phyloP scores from a whole-genome alignment of 1,284 basidiomycete genomes.

The Rhodotorula sp. region DNA sequence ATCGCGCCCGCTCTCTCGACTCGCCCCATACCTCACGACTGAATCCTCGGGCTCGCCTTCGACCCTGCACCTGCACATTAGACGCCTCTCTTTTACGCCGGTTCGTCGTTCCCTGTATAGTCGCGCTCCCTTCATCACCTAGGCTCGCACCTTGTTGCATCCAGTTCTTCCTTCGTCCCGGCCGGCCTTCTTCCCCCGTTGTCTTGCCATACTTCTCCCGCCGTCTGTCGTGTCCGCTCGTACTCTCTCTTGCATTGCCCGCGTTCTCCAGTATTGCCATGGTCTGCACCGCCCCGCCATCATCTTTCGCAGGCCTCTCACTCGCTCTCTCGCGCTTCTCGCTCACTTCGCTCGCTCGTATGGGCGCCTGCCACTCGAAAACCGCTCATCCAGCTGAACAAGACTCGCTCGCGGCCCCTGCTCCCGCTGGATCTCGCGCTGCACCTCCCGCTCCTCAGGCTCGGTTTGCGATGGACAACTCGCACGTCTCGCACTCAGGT shows the following conservation, averaged over 20 bases:
- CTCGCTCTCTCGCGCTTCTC: not conserved
- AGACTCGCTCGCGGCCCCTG: not conserved
- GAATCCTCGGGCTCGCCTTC: too few species aligned
- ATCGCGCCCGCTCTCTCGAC: not conserved
- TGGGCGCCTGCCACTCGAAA: conserved; percentile 19
- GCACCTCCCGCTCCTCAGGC: not conserved
- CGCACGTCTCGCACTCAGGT: not conserved
- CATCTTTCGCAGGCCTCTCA: not conserved
- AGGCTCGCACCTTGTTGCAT: too few species aligned
- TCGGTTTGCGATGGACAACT: not conserved
- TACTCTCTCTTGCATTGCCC: too few species aligned
- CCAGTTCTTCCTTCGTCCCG: too few species aligned
- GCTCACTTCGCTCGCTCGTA: not conserved
- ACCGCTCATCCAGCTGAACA: conserved; percentile 8
- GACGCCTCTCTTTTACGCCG: too few species aligned
- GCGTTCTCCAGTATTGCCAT: not conserved
- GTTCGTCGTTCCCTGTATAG: too few species aligned
- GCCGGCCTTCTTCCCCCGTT: not conserved
- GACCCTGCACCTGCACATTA: too few species aligned
- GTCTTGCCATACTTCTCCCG: not conserved
- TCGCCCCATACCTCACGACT: too few species aligned
- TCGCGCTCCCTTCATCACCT: too few species aligned
- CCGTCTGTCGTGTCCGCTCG: not conserved
- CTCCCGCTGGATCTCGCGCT: not conserved
- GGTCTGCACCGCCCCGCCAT: conserved; percentile 1